phyloP scores from a whole-genome alignment of 306 rosid genomes.

The Dicorynia guianensis region DNA sequence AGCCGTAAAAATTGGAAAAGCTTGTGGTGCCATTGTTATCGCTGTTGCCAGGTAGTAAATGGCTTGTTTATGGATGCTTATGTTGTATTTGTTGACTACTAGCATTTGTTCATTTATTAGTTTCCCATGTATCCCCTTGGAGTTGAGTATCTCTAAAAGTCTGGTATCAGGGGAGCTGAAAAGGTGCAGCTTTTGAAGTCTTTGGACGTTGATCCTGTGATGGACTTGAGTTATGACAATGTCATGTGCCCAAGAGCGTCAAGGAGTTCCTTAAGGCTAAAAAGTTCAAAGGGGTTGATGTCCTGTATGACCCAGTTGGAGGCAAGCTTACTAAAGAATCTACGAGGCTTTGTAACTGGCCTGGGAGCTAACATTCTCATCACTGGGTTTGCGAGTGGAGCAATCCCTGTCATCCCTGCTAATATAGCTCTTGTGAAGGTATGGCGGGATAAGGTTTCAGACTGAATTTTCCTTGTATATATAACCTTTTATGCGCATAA shows the following conservation, averaged over 20 bases:
- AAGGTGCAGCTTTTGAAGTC: conserved; percentile 81
- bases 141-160: conserved; percentile 26
- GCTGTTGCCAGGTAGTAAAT: conserved; percentile 87
- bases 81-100: background rate
- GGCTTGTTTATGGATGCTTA: background rate
- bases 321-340: conserved; percentile 84
- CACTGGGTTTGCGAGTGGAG: conserved; percentile 97
- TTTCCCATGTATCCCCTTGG: background rate
- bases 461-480: conserved; percentile 25
- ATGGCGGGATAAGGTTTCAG: conserved; percentile 30
- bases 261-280: conserved; percentile 70
- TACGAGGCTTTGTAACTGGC: conserved; percentile 83
- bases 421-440: conserved; percentile 97
- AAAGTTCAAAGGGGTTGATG: conserved; percentile 89
- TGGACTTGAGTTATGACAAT: conserved; percentile 67
- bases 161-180: conserved; percentile 73
- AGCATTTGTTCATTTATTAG: conserved; percentile 22
- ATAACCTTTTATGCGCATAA: conserved; percentile 23
- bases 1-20: conserved; percentile 92
- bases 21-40: conserved; percentile 82
- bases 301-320: conserved; percentile 95
- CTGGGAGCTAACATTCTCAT: conserved; percentile 87
- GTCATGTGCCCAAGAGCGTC: conserved; percentile 73
- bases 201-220: conserved; percentile 86
- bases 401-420: conserved; percentile 87